Evolutionary conservation across 345 rosid species (phyloP), one percentile per base, ranked within the genome.

Genomic region (Aquilaria sinensis): DNA sequence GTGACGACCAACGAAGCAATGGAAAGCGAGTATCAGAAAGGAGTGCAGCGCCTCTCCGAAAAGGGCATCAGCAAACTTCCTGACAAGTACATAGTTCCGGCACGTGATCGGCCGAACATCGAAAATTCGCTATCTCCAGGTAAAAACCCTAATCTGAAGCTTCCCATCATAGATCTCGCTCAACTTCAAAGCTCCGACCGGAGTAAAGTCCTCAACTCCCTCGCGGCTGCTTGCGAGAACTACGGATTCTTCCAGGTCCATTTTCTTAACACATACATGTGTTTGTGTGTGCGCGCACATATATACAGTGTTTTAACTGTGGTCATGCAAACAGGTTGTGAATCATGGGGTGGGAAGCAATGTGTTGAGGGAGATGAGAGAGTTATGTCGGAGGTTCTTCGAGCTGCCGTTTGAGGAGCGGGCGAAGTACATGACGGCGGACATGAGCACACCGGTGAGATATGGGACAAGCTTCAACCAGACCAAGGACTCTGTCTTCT

Each of bases 381-480:
- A 84, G 57, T 90, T 77, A 43, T 67, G 88, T 68, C 75, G 60
- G 66, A 84, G 87, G 65, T 89, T 89, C 60, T 92, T 92, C 61
- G 88, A 73, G 69, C 81, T 83, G 15, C 83, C 96, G 29, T 74
- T 70, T 32, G 91, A 87, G 78, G 96, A 82, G 69, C 77, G 96
- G 74, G 78, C 88, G 6, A 85, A 77, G 62, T 84, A 89, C 82
- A 87, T 92, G 98, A 68, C 93, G 2, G 34, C 88, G 6, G 87
- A 92, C 62, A 82, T 92, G 90, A 46, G 57, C 0, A 75, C 91
- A 23, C 78, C 81, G 11, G 98, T 87, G 33, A 80, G 98, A 33
- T 92, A 80, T 47, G 98, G 98, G 34, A 92, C 98, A 2, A 92
- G 98, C 79, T 87, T 87, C 49, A 92, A 89, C 76, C 98, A 92